These are phyloP conservation scores for Tulasnella sp. DNA, from an alignment of 768 basidiomycete species.

Conservation along the genomic window DNA sequence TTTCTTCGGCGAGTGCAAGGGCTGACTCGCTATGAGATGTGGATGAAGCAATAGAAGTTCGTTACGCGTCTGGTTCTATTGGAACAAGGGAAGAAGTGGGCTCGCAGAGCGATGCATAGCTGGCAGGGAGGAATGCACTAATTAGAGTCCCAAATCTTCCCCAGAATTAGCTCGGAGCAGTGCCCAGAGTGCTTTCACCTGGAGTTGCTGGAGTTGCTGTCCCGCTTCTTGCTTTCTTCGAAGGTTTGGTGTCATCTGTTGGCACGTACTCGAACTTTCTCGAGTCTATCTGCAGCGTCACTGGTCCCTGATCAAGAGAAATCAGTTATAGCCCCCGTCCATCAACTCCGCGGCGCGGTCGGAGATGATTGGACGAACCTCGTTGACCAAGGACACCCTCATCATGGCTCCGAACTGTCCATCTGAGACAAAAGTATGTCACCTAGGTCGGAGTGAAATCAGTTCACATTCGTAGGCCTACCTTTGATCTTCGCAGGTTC, in stretches of 20 bases:
- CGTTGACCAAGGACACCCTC: conserved; percentile 82
- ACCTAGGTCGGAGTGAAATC: neutral
- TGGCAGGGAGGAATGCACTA: neutral
- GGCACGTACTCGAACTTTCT: conserved; percentile 34
- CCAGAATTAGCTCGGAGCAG: neutral
- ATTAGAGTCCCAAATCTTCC: neutral
- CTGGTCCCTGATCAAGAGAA: conserved; percentile 57
- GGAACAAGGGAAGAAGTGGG: too few species aligned
- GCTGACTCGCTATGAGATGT: too few species aligned
- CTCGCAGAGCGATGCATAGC: too few species aligned
- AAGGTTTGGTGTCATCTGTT: neutral
- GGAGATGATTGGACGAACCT: conserved; percentile 48
- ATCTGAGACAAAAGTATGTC: conserved; percentile 49
- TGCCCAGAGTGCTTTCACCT: too few species aligned
- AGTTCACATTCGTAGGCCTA: conserved; percentile 36
- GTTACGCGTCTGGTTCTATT: too few species aligned
- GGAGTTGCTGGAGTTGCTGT: neutral
- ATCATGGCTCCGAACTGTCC: conserved; percentile 97
- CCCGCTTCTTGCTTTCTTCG: neutral
- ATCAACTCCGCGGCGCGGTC: conserved; percentile 17
- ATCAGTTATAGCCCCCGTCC: neutral
- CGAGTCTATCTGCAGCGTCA: conserved; percentile 80
- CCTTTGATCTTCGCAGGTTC: conserved; percentile 75
- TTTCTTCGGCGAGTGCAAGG: too few species aligned
- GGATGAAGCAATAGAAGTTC: too few species aligned